Evolutionary conservation across 441 rosid genomes (phyloP).

Genomic region (Erysimum cheiri): DNA sequence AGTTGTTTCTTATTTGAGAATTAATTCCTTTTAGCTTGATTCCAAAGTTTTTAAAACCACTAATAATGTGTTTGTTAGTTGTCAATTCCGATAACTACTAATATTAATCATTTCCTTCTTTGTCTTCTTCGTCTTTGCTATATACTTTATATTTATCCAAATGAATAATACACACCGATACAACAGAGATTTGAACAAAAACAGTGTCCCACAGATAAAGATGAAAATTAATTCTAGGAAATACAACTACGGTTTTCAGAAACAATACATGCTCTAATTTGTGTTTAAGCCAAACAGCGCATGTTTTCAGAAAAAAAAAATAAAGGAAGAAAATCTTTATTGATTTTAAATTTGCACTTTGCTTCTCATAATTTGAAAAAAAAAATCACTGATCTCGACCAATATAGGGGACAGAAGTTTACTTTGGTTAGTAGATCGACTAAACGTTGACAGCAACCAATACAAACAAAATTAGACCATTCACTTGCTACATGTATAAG

Average conservation of each 20-base stretch:
- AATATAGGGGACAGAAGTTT: neutral
- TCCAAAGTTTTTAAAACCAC: constrained; percentile 44
- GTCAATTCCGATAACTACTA: constrained; percentile 38
- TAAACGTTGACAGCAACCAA: neutral
- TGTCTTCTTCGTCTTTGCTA: constrained; percentile 36
- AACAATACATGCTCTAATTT: constrained; percentile 6
- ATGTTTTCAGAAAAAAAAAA: no score
- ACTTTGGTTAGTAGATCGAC: neutral
- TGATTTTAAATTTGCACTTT: neutral
- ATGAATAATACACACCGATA: constrained; percentile 7
- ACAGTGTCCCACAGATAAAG: constrained; percentile 9
- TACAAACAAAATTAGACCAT: constrained; percentile 22
- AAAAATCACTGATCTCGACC: neutral
- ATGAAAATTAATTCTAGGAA: constrained; percentile 1
- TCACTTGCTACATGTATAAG: constrained; percentile 34
- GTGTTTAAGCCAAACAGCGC: neutral
- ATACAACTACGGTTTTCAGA: constrained; percentile 3
- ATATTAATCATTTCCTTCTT: constrained; percentile 38
- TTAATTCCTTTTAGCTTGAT: constrained; percentile 37
- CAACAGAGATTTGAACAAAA: constrained; percentile 6
- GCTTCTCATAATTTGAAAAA: neutral
- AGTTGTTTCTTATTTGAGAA: constrained; percentile 18
- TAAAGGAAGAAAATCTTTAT: no score
- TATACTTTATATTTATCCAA: constrained; percentile 9
- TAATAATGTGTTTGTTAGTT: constrained; percentile 40